Conservation (phyloP, 768 basidiomycete species). For the Cystofilobasidium macerans region DNA sequence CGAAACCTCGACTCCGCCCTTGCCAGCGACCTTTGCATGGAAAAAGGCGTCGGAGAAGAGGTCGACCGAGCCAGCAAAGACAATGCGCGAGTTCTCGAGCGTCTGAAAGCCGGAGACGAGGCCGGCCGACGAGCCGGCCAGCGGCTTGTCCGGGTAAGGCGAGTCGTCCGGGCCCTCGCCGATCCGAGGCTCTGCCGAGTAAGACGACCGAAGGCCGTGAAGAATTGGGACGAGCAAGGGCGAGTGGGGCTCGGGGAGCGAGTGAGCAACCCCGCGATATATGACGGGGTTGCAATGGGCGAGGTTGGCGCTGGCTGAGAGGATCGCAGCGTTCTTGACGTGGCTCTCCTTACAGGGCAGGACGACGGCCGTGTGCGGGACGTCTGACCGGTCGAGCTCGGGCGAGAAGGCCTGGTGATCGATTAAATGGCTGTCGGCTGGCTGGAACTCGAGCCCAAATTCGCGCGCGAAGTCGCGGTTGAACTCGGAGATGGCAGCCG, state of each 20-base stretch:
- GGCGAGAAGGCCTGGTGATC: constrained; percentile 73
- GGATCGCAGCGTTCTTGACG: constrained; percentile 44
- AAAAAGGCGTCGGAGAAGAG: constrained; percentile 67
- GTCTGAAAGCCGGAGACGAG: constrained; percentile 87
- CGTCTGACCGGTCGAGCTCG: constrained; percentile 35
- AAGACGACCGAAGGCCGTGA: constrained; percentile 48
- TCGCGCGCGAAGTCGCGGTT: constrained; percentile 75
- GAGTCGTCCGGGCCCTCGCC: constrained; percentile 20
- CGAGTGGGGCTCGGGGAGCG: constrained; percentile 25
- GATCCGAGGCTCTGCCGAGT: constrained; percentile 32
- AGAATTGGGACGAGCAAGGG: constrained; percentile 76
- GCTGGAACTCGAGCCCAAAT: constrained; percentile 80
- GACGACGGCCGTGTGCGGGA: constrained; percentile 27
- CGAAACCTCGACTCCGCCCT: constrained; percentile 42
- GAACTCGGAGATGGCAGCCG: constrained; percentile 47
- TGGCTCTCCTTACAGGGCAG: constrained; percentile 48
- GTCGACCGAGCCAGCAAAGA: constrained; percentile 70
- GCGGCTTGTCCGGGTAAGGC: constrained; percentile 41
- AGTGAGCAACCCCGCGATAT: constrained; percentile 29
- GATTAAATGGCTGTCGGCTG: constrained; percentile 67
- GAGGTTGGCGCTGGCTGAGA: constrained; percentile 12
- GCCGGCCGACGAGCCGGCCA: constrained; percentile 61
- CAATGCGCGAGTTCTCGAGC: constrained; percentile 58
- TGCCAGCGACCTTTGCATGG: constrained; percentile 47
- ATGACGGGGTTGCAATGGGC: constrained; percentile 8